Percentiles rank a stretch among this genome's conserved stretches.
Conservation (phyloP, 1,284 basidiomycete species). For the Ustilago hordei region DNA sequence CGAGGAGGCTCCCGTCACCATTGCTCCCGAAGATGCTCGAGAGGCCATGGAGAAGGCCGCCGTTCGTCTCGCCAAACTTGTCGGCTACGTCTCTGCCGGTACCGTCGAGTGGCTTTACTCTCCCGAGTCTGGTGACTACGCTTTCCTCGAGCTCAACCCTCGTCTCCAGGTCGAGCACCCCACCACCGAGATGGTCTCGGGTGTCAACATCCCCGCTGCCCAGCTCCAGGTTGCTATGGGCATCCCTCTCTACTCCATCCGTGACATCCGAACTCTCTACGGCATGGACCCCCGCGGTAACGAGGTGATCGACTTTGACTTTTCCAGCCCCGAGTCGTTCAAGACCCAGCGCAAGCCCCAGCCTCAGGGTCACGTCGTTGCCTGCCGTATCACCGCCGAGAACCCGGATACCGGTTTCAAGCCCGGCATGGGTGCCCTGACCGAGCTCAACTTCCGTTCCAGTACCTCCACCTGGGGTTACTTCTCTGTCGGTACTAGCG, state of each 20-base stretch:
- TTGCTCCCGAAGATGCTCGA: conserved; percentile 80
- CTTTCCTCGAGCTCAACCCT: conserved; percentile 98
- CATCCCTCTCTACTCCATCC: conserved; percentile 92
- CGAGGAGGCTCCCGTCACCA: conserved; percentile 98
- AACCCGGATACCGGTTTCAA: conserved; percentile 99
- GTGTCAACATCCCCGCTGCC: conserved; percentile 96
- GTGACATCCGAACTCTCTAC: conserved; percentile 95
- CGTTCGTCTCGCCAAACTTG: conserved; percentile 94
- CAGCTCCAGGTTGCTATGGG: conserved; percentile 99
- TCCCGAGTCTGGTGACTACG: conserved; percentile 90
- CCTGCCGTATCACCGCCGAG: conserved; percentile 98
- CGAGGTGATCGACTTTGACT: conserved; percentile 86
- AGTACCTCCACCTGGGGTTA: conserved; percentile 90
- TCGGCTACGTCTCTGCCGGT: conserved; percentile 98
- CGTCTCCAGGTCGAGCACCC: conserved; percentile 97
- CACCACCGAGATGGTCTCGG: conserved; percentile 99
- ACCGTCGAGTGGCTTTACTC: conserved; percentile 99
- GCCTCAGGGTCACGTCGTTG: conserved; percentile 98
- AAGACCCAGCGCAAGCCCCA: conserved; percentile 92
- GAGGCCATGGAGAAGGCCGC: conserved; percentile 98
- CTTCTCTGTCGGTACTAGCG: conserved; percentile 95
- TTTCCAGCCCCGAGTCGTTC: conserved; percentile 78
- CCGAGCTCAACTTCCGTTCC: conserved; percentile 99
- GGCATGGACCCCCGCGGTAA: conserved; percentile 72
- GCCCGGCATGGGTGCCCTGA: conserved; percentile 93